Conservation (phyloP, 345 rosid genomes). For the Dipteronia dyeriana region DNA sequence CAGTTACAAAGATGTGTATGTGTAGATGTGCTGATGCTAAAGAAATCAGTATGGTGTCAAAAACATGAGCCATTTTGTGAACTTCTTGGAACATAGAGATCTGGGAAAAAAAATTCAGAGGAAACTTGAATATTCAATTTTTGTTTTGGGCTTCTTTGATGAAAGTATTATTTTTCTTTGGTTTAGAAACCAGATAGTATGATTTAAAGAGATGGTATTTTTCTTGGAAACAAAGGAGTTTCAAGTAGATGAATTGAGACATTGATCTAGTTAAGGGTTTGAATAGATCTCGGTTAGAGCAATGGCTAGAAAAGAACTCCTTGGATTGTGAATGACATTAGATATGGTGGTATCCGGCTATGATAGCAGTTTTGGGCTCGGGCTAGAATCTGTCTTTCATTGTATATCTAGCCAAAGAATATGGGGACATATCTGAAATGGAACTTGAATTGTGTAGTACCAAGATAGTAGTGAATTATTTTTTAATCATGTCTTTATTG, state of each 20-base stretch:
- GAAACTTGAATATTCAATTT: not conserved
- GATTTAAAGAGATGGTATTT: not conserved
- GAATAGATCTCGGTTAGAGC: not conserved
- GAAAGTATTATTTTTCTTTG: not conserved
- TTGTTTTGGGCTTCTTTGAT: not conserved
- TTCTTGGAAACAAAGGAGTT: not conserved
- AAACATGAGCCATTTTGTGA: not conserved
- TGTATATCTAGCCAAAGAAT: not conserved
- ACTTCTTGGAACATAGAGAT: not conserved
- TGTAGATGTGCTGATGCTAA: too few species aligned
- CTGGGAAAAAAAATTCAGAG: not conserved
- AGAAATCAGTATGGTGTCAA: not conserved
- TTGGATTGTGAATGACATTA: not conserved
- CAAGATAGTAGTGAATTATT: not conserved
- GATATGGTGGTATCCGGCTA: not conserved
- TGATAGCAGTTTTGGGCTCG: not conserved
- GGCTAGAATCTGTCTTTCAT: not conserved
- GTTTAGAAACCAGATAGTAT: not conserved
- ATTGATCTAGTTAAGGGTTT: not conserved
- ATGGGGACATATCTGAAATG: not conserved
- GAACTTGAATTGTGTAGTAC: not conserved
- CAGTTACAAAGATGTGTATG: not conserved
- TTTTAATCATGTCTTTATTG: not conserved
- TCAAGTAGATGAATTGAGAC: not conserved
- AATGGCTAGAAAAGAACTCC: not conserved